Evolutionary conservation across 2,329 filamentous ascomycete species (phyloP).

Genomic region (Sarocladium oryzae): DNA sequence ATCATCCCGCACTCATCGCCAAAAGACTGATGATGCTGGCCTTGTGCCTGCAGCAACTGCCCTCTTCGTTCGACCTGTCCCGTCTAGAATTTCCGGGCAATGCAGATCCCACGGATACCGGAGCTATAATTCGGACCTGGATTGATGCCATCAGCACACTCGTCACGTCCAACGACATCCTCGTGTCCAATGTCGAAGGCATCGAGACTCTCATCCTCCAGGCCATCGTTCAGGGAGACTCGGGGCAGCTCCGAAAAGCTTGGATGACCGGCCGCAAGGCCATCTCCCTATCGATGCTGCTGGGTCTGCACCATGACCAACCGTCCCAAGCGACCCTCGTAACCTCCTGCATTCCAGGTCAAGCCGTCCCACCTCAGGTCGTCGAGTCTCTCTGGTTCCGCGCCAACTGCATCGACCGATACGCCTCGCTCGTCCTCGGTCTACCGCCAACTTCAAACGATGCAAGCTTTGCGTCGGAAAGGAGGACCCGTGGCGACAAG

Average conservation of each 20-base stretch:
- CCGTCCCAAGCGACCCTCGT: conserved; percentile 22
- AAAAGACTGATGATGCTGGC: conserved; percentile 39
- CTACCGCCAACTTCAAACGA: conserved; percentile 38
- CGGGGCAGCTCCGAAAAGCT: conserved; percentile 45
- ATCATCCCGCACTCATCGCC: conserved; percentile 43
- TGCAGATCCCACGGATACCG: not conserved
- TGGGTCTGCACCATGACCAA: conserved; percentile 37
- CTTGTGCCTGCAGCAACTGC: conserved; percentile 39
- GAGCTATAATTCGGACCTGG: conserved; percentile 16
- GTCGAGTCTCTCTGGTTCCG: conserved; percentile 37
- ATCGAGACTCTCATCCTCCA: conserved; percentile 45
- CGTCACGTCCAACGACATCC: conserved; percentile 44
- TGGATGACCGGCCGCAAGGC: conserved; percentile 47
- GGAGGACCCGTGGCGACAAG: conserved; percentile 23
- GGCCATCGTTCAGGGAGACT: conserved; percentile 43
- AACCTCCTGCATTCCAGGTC: conserved; percentile 20
- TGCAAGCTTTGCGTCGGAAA: conserved; percentile 28
- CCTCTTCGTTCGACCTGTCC: conserved; percentile 23
- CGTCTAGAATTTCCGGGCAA: conserved; percentile 15
- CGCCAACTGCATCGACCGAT: conserved; percentile 43
- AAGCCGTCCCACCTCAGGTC: not conserved
- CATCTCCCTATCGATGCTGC: conserved; percentile 43
- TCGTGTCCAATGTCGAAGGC: conserved; percentile 45
- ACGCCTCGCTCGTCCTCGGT: conserved; percentile 44
- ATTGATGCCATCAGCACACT: conserved; percentile 26